phyloP scores from a whole-genome alignment of 371 early-diverging fungal genomes.

The Actinomucor elegans region DNA sequence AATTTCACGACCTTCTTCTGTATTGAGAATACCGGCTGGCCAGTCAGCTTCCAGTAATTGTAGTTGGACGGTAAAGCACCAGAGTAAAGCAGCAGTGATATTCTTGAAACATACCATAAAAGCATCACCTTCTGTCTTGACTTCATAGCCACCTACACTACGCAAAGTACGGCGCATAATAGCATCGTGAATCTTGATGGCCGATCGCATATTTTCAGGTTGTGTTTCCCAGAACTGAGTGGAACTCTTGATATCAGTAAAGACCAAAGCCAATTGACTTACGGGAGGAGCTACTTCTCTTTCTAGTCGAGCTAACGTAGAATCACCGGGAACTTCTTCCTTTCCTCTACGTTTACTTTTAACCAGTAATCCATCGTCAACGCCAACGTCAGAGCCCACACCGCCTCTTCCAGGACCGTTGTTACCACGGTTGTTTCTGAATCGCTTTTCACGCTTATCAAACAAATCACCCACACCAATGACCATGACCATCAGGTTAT shows the following conservation, averaged over 20 bases:
- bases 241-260: conserved; percentile 95
- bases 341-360: conserved; percentile 45
- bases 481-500: conserved; percentile 82
- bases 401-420: conserved; percentile 24
- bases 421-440: conserved; percentile 26
- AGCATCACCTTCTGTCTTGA: conserved; percentile 97
- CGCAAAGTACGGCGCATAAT: conserved; percentile 85
- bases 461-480: conserved; percentile 80
- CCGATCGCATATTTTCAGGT: conserved; percentile 83
- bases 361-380: conserved; percentile 25
- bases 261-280: conserved; percentile 85
- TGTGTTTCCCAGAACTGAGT: conserved; percentile 93
- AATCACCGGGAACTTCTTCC: conserved; percentile 54
- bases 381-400: conserved; percentile 1
- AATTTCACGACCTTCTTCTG: conserved; percentile 78
- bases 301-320: conserved; percentile 67
- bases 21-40: conserved; percentile 88
- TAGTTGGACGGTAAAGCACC: conserved; percentile 89
- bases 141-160: conserved; percentile 93
- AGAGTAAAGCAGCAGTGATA: conserved; percentile 82
- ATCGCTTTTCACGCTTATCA: conserved; percentile 36
- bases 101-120: conserved; percentile 94
- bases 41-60: conserved; percentile 85
- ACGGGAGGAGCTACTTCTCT: conserved; percentile 85
- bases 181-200: conserved; percentile 87